Evolutionary conservation across 345 rosid species (phyloP), one percentile per base, ranked within the genome.

Genomic region (Camelina neglecta): DNA sequence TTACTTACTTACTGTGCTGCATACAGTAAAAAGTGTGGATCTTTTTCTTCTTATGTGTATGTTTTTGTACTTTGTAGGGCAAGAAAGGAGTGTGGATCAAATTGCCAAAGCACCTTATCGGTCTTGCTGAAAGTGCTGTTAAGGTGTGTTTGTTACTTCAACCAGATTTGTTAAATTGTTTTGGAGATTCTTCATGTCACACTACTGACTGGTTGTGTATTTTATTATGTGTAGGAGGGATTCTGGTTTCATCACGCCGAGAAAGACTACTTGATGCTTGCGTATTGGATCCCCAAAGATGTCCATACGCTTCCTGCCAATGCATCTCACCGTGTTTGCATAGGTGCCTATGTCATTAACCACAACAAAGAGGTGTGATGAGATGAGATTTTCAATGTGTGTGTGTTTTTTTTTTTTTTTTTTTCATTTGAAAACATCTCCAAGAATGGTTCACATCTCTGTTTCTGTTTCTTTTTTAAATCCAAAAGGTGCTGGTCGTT

Each of bases 231-330:
- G 48, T 85, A 94, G 97, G 90, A 94, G 82, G 98, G 96, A 66
- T 92, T 92, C 71, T 88, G 88, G 93, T 90, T 78, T 60, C 98
- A 94, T 83, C 98, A 92, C 73, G 98, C 98, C 4, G 97, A 94
- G 81, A 86, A 87, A 23, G 75, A 80, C 61, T 85, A 92, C 81
- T 51, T 94, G 73, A 94, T 94, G 98, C 95, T 92, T 67, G 90
- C 79, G 42, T 79, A 84, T 79, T 92, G 98, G 96, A 89, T 92
- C 78, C 96, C 95, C 18, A 74, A 79, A 71, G 83, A 80, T 48
- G 48, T 82, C 44, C 60, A 88, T 66, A 77, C 91, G 26, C 87
- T 94, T 84, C 98, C 98, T 31, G 80, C 87, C 24, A 92, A 94
- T 79, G 97, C 98, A 20, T 83, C 93, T 31, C 98, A 94, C 74